Evolutionary conservation across 257 asterid genomes (phyloP).

Genomic region (Perilla frutescens): DNA sequence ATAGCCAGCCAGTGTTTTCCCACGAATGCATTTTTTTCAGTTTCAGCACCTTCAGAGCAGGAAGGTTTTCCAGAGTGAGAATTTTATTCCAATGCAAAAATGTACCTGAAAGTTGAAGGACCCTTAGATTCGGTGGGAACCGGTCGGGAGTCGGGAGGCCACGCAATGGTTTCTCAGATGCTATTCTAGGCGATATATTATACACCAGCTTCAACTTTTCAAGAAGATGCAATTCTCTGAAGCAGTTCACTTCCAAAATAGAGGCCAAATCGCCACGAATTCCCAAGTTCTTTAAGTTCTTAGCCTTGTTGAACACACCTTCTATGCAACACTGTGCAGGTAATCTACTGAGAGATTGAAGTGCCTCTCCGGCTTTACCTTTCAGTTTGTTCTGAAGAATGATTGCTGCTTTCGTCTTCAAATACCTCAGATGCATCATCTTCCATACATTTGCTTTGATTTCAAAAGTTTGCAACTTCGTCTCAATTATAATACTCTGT

Average conservation of each 20-base stretch:
- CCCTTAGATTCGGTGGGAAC: conserved; percentile 24
- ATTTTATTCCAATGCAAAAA: conserved; percentile 40
- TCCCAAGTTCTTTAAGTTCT: conserved; percentile 24
- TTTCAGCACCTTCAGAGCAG: conserved; percentile 37
- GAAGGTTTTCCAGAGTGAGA: conserved; percentile 8
- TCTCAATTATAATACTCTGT: conserved; percentile 24
- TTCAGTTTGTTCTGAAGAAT: neutral
- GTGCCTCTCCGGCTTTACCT: conserved; percentile 28
- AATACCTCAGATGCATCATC: conserved; percentile 31
- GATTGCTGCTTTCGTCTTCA: conserved; percentile 33
- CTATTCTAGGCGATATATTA: neutral
- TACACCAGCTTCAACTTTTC: conserved; percentile 30
- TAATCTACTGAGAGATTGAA: conserved; percentile 29
- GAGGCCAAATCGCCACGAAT: conserved; percentile 6
- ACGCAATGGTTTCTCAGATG: conserved; percentile 20
- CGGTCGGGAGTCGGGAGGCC: conserved; percentile 10
- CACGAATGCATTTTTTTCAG: conserved; percentile 31
- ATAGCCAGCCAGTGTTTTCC: conserved; percentile 33
- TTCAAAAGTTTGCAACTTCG: conserved; percentile 10
- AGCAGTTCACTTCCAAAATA: conserved; percentile 1
- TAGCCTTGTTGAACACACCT: conserved; percentile 9
- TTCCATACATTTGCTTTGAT: conserved; percentile 29
- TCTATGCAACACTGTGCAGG: conserved; percentile 14
- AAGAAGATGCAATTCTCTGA: conserved; percentile 13
- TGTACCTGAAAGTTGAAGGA: conserved; percentile 14